Conservation (phyloP, 2,329 filamentous ascomycete species). For the Microcyclosporella mali region DNA sequence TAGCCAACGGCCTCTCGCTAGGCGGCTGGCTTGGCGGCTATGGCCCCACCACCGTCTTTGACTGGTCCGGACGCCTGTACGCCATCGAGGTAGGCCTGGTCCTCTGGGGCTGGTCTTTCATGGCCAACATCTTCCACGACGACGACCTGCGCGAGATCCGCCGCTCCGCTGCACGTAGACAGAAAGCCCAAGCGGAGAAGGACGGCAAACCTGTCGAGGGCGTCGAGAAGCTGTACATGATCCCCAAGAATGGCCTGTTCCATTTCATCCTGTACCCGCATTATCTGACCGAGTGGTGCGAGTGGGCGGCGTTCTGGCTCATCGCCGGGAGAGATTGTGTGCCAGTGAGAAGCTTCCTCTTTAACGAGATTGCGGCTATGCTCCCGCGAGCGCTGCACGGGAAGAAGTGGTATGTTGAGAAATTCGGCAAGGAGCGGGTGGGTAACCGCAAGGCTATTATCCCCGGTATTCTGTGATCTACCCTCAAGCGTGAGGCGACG, state of each 20-base stretch:
- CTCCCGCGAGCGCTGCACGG: constrained; percentile 76
- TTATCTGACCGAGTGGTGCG: constrained; percentile 93
- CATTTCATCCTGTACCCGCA: constrained; percentile 80
- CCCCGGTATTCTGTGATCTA: constrained; percentile 51
- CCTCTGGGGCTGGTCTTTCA: constrained; percentile 69
- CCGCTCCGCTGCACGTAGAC: constrained; percentile 57
- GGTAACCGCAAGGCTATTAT: constrained; percentile 67
- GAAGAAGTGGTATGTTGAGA: constrained; percentile 77
- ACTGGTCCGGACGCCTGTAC: constrained; percentile 43
- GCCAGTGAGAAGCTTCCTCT: constrained; percentile 72
- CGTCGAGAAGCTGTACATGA: constrained; percentile 76
- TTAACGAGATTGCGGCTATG: constrained; percentile 90
- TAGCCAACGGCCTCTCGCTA: constrained; percentile 70
- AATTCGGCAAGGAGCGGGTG: constrained; percentile 79
- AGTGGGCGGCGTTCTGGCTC: constrained; percentile 88
- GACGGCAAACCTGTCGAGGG: constrained; percentile 42
- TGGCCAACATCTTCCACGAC: constrained; percentile 82
- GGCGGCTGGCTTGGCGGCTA: constrained; percentile 79
- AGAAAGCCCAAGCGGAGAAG: constrained; percentile 45
- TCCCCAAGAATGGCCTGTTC: constrained; percentile 80
- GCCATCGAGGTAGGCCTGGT: constrained; percentile 58
- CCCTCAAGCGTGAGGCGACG: no score
- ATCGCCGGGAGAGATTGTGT: constrained; percentile 58
- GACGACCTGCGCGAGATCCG: constrained; percentile 84
- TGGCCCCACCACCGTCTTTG: constrained; percentile 56